A percentile compares a stretch with the other conserved stretches of the same genome.
These are phyloP conservation scores for Cystobasidium ongulense DNA, from an alignment of 768 basidiomycete species.

Conservation along the genomic window DNA sequence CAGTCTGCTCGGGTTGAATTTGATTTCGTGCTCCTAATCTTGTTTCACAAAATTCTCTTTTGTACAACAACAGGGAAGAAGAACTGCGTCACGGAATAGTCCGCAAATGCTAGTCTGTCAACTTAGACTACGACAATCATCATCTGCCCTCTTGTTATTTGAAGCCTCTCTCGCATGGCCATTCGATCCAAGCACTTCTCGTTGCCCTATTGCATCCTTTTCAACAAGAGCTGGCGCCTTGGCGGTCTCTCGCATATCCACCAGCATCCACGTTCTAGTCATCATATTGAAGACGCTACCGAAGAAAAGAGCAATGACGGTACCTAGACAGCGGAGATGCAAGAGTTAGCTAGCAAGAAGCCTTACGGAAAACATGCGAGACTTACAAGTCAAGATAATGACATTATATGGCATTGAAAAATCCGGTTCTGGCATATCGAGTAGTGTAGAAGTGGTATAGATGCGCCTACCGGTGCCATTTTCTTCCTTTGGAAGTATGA, in stretches of 20 bases:
- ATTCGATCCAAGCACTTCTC: no score
- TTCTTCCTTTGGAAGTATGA: constrained; percentile 53
- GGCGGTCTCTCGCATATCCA: constrained; percentile 39
- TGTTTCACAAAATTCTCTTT: constrained; percentile 28
- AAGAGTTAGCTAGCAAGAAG: no score
- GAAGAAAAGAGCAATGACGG: constrained; percentile 82
- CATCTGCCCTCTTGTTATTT: no score
- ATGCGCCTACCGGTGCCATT: constrained; percentile 47
- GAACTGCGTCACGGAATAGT: constrained; percentile 60
- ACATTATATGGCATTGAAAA: constrained; percentile 99
- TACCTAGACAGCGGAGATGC: constrained; percentile 54
- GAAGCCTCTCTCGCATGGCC: no score
- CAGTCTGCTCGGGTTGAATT: no score
- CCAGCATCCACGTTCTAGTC: constrained; percentile 63
- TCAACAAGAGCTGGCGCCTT: not conserved
- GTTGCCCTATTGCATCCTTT: not conserved
- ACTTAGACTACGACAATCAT: not conserved
- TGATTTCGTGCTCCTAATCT: no score
- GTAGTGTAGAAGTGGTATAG: constrained; percentile 71
- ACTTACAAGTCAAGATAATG: constrained; percentile 71
- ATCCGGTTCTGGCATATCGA: constrained; percentile 94
- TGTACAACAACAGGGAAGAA: constrained; percentile 55
- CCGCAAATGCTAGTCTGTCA: constrained; percentile 45
- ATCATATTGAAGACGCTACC: constrained; percentile 82
- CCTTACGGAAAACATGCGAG: not conserved